Base-by-base conservation (phyloP, 2,329 filamentous ascomycete species). In the Sporothrix protearum region DNA sequence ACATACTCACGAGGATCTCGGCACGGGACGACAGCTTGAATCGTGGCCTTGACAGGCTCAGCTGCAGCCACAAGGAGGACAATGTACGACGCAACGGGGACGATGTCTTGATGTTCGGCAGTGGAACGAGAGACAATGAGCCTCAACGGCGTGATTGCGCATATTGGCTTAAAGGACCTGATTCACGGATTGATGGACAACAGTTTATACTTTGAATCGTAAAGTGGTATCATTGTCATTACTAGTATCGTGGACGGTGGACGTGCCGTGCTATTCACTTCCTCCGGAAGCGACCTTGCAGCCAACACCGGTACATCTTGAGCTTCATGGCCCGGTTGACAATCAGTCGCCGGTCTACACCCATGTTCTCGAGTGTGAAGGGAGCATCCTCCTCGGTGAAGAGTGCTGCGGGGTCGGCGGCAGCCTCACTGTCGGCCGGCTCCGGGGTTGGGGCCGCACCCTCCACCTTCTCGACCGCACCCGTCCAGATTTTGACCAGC, bases 261-360 rank as follows among this genome's bases (percentile, higher is more conserved):
- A 49, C 4, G 12, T 14, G 30, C 28, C 7, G 16, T 2, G 22
- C 14, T 25, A 12, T 19, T 68, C 83, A 86, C 82, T 84, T 85
- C 82, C 94, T 95, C 77, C 85, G 88, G 80, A 96, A 96, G 3
- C 89, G 88, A 39, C 92, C 93, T 81, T 96, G 93, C 79, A 96
- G 88, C 94, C 96, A 99, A 83, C 95, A 98, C 73, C 96, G 89
- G 81, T 98, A 98, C 96, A 99, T 99, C 83, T 98, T 99, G 66
- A 97, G 84, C 81, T 94, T 91, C 77, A 91, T 88, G 70, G 94
- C 92, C 75, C 96, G 89, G 80, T 99, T 99, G 71, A 99, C 93
- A 71, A 99, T 86, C 83, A 99, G 86, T 73, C 96, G 89, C 75
- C 93, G 89, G 79, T 99, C 96, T 71, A 95, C 87, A 33, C 91